These are phyloP conservation scores for Amaranthus hypochondriacus DNA, from an alignment of 148 eudicot species.

Conservation along the genomic window DNA sequence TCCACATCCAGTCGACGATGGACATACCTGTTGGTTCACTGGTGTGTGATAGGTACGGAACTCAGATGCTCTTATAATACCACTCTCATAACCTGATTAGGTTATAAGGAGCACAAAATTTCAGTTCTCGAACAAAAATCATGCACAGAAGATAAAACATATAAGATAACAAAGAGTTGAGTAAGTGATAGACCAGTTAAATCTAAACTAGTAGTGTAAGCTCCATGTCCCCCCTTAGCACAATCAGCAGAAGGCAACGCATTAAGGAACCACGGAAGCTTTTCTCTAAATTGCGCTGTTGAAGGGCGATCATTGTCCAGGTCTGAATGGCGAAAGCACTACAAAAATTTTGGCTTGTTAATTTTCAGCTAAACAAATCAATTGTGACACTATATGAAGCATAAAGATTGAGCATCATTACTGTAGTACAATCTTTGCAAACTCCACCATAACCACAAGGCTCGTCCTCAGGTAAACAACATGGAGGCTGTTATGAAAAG, in stretches of 20 bases:
- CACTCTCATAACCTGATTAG: constrained; percentile 49
- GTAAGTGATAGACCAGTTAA: constrained; percentile 37
- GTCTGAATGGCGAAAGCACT: constrained; percentile 71
- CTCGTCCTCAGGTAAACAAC: constrained; percentile 61
- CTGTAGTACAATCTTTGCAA: constrained; percentile 71
- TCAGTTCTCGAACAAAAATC: constrained; percentile 3
- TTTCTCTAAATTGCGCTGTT: constrained; percentile 52
- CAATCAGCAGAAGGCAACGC: constrained; percentile 77
- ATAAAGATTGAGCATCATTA: constrained; percentile 25
- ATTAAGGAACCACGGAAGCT: constrained; percentile 66
- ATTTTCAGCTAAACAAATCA: constrained; percentile 5
- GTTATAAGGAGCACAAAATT: constrained; percentile 2
- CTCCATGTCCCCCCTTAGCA: constrained; percentile 85
- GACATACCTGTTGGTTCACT: constrained; percentile 52
- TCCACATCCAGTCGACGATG: not conserved
- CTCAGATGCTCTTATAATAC: constrained; percentile 57
- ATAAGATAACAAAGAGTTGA: not conserved
- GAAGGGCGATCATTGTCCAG: constrained; percentile 64
- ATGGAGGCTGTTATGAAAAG: constrained; percentile 54
- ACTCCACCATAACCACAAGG: constrained; percentile 55
- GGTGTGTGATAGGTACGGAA: constrained; percentile 73
- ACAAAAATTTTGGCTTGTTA: constrained; percentile 19
- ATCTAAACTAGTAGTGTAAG: constrained; percentile 64
- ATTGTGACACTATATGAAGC: not conserved
- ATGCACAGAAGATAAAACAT: not conserved